Evolutionary conservation across 2,329 filamentous ascomycete species (phyloP).

Genomic region (Claviceps maximensis): DNA sequence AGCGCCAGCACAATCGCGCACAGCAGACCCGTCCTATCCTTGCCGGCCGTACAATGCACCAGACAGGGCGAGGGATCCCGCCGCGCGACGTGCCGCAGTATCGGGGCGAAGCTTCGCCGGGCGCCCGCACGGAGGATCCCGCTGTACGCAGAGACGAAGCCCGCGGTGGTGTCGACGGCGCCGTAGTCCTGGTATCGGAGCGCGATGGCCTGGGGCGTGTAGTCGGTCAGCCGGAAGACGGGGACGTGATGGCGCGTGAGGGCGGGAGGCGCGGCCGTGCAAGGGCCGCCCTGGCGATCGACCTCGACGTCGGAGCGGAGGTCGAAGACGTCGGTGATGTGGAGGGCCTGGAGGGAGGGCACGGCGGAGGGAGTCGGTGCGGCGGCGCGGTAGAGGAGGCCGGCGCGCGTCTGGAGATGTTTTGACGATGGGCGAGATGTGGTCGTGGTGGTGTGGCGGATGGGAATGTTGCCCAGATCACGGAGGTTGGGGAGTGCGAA

Average conservation of each 20-base stretch:
- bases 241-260: conserved; percentile 43
- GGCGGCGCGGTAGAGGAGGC: conserved; percentile 54
- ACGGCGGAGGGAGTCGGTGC: conserved; percentile 45
- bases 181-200: conserved; percentile 48
- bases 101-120: conserved; percentile 31
- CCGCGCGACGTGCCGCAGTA: conserved; percentile 41
- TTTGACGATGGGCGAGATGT: conserved; percentile 26
- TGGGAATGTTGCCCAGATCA: conserved; percentile 48
- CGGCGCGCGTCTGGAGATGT: conserved; percentile 33
- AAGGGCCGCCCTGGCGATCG: conserved; percentile 21
- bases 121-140: conserved; percentile 44
- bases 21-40: conserved; percentile 63
- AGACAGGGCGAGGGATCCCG: conserved; percentile 36
- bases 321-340: conserved; percentile 56
- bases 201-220: conserved; percentile 49
- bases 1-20: conserved; percentile 52
- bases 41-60: conserved; percentile 64
- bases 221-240: conserved; percentile 50
- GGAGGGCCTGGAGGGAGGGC: conserved; percentile 35
- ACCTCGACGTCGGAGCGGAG: conserved; percentile 52
- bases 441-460: conserved; percentile 14
- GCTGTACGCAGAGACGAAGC: conserved; percentile 51
- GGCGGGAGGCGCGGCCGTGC: conserved; percentile 11
- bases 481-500: conserved; percentile 52
- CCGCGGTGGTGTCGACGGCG: conserved; percentile 32